Evolutionary conservation across 352 stramenopile genomes (phyloP).

Genomic region (Phytopythium boreale): DNA sequence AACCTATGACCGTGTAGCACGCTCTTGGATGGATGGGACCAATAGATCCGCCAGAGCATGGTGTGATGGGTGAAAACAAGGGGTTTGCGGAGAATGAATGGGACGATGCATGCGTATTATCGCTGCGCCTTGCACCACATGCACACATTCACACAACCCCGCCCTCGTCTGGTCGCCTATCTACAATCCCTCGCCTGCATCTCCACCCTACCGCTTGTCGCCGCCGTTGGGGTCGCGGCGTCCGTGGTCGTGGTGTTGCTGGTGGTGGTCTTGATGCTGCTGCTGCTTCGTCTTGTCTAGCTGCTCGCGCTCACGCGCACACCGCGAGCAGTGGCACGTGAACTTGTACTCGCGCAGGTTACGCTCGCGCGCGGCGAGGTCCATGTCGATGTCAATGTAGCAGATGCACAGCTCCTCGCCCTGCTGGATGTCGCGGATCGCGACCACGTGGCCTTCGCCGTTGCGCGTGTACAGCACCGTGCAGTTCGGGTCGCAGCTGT

Average conservation of each 20-base stretch:
- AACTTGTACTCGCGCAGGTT: constrained; percentile 82
- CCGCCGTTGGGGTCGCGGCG: neutral
- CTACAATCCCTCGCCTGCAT: neutral
- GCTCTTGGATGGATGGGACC: neutral
- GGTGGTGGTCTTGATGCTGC: neutral
- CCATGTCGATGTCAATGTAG: constrained; percentile 90
- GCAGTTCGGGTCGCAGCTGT: constrained; percentile 93
- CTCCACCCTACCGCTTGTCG: neutral
- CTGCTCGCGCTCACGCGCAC: constrained; percentile 38
- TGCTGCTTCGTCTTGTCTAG: neutral
- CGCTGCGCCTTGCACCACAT: neutral
- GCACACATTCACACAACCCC: neutral
- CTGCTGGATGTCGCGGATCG: constrained; percentile 59
- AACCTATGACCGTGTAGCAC: constrained; percentile 40
- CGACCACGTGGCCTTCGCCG: constrained; percentile 63
- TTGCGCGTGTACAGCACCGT: constrained; percentile 87
- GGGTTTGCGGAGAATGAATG: neutral
- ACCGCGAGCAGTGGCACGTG: constrained; percentile 67
- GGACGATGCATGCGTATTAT: neutral
- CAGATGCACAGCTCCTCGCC: constrained; percentile 95
- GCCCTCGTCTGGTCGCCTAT: neutral
- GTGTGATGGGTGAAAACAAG: neutral
- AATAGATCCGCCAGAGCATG: neutral
- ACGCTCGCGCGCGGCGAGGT: constrained; percentile 60
- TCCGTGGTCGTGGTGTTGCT: neutral